Evolutionary conservation across 345 rosid species (phyloP).

Genomic region (Rubroshorea leprosula): DNA sequence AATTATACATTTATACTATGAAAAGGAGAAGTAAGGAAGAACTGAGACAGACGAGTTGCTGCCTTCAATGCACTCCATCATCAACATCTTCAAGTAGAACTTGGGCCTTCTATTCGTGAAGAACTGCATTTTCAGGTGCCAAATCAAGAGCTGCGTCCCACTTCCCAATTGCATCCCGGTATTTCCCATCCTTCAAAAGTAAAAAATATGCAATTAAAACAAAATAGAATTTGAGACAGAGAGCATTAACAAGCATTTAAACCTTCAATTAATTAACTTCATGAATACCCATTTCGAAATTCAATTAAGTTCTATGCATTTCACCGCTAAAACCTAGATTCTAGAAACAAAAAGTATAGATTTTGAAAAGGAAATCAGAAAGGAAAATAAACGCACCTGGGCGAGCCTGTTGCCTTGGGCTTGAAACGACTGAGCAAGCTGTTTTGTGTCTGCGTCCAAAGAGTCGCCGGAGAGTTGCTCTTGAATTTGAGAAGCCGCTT

Average conservation of each 20-base stretch:
- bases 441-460: constrained; percentile 23
- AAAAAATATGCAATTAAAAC: constrained; percentile 1
- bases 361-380: background rate
- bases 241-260: background rate
- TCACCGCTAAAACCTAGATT: background rate
- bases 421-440: constrained; percentile 53
- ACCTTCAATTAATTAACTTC: background rate
- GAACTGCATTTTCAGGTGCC: constrained; percentile 53
- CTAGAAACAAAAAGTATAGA: background rate
- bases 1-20: background rate
- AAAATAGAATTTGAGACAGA: background rate
- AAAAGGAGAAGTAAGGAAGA: background rate
- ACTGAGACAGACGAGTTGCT: constrained; percentile 48
- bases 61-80: constrained; percentile 75
- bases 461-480: constrained; percentile 7
- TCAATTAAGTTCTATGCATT: no score
- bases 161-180: constrained; percentile 76
- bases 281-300: background rate
- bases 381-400: constrained; percentile 34
- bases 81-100: constrained; percentile 83
- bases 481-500: background rate
- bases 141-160: constrained; percentile 83
- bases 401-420: constrained; percentile 70
- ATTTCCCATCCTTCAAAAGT: constrained; percentile 66
- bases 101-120: constrained; percentile 93